Base-by-base conservation (phyloP, 1,284 basidiomycete species). In the Takashimella koratensis region DNA sequence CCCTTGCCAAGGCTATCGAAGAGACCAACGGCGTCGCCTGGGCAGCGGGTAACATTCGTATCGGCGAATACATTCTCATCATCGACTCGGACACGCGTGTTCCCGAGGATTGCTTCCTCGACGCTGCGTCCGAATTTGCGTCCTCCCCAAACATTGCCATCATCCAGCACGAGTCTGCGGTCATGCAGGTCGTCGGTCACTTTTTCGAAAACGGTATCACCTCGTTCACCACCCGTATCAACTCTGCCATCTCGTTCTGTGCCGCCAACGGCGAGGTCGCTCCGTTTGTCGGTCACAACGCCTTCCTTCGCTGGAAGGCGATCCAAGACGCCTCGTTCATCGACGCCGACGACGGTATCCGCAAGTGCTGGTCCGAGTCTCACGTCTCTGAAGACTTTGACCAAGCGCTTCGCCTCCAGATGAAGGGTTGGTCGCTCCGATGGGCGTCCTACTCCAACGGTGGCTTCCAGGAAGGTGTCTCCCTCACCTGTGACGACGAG, bases 221-320 rank as follows among this genome's bases (percentile, higher is more conserved):
- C 1, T 86, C 86, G 73, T 92, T 92, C 76, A 90, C 87, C 1
- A 63, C 52, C 4, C 82, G 84, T 20, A 82, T 88, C 24, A 86
- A 89, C 74, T 60, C 60, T 39, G 70, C 71, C 64, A 90, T 90
- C 56, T 85, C 86, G 0, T 79, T 83, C 64, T 77, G 83, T 39
- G 85, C 84, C 53, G 79, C 81, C 10, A 89, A 88, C 59, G 88
- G 87, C 44, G 88, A 90, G 72, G 83, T 68, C 45, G 66, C 89
- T 0, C 88, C 88, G 1, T 91, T 91, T 65, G 87, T 92, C 57
- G 90, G 90, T 0, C 90, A 92, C 73, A 91, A 92, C 56, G 89
- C 88, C 24, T 91, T 90, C 77, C 77, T 92, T 36, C 83, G 89
- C n/a, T 92, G 90, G 90, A 81, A 81, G 10, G 90, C 89, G 2